A percentile compares a stretch with the other conserved stretches of the same genome.
These are phyloP conservation scores for Candida tammaniensis DNA, from an alignment of 805 yeast genomes.

Conservation along the genomic window DNA sequence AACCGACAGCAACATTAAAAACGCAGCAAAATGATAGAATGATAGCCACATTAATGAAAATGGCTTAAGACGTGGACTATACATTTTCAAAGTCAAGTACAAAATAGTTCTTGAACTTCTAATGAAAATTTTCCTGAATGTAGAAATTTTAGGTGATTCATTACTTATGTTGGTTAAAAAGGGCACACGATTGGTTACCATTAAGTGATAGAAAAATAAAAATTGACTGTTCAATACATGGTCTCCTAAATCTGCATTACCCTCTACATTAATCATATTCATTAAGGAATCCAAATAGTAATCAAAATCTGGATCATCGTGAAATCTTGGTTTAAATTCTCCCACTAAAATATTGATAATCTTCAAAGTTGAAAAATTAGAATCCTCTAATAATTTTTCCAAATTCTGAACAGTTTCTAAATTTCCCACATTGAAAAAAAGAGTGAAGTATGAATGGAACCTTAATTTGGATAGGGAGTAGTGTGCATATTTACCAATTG, in stretches of 20 bases:
- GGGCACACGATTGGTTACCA: conserved; percentile 31
- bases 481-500: conserved; percentile 5
- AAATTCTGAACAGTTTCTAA: conserved; percentile 18
- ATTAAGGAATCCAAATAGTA: not conserved
- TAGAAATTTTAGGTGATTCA: conserved; percentile 15
- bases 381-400: conserved; percentile 19
- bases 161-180: conserved; percentile 16
- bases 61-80: conserved; percentile 11
- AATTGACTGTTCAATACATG: conserved; percentile 16
- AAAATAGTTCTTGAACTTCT: conserved; percentile 31
- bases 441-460: conserved; percentile 23
- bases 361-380: conserved; percentile 24
- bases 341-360: conserved; percentile 15
- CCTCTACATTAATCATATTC: too few species aligned
- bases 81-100: conserved; percentile 18
- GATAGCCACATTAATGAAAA: conserved; percentile 19
- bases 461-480: conserved; percentile 23
- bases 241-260: too few species aligned
- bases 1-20: conserved; percentile 23
- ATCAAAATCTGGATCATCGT: conserved; percentile 30
- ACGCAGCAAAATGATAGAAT: conserved; percentile 27
- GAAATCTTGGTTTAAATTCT: conserved; percentile 27
- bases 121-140: conserved; percentile 23
- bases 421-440: conserved; percentile 29
- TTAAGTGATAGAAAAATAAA: conserved; percentile 24